Percentiles rank a stretch among this genome's conserved stretches.
phyloP scores from a whole-genome alignment of 2,329 filamentous ascomycete genomes.

The Calonectria henricotiae region DNA sequence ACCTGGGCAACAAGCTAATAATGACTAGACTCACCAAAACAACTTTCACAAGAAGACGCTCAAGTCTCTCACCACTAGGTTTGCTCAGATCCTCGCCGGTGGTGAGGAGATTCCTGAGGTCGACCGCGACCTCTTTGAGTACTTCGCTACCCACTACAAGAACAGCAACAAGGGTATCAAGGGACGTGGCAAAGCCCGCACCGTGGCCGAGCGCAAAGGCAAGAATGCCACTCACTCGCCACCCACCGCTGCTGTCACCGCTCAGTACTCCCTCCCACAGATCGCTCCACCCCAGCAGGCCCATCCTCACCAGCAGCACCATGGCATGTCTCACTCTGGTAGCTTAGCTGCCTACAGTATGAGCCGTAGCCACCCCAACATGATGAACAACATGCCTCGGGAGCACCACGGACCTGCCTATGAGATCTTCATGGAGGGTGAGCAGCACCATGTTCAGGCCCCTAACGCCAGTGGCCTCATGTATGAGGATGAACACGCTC shows the following conservation, averaged over 20 bases:
- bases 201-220: slow-evolving; percentile 65
- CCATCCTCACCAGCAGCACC: slow-evolving; percentile 49
- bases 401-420: slow-evolving; percentile 58
- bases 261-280: slow-evolving; percentile 52
- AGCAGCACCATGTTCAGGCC: slow-evolving; percentile 49
- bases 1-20: slow-evolving; percentile 28
- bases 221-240: slow-evolving; percentile 52
- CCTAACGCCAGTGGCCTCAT: slow-evolving; percentile 54
- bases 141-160: slow-evolving; percentile 92
- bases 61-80: slow-evolving; percentile 78
- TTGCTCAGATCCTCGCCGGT: slow-evolving; percentile 74
- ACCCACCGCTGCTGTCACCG: slow-evolving; percentile 38
- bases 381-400: slow-evolving; percentile 53
- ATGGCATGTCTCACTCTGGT: slow-evolving; percentile 52
- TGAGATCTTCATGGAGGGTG: slow-evolving; percentile 65
- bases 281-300: slow-evolving; percentile 48
- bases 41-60: slow-evolving; percentile 89
- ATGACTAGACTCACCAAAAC: slow-evolving; percentile 85
- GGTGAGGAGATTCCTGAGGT: slow-evolving; percentile 70
- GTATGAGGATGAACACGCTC: slow-evolving; percentile 64
- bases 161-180: slow-evolving; percentile 99
- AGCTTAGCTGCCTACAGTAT: slow-evolving; percentile 57
- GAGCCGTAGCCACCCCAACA: slow-evolving; percentile 50
- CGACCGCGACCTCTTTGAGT: slow-evolving; percentile 86
- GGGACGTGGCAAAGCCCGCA: slow-evolving; percentile 89